Evolutionary conservation across 2,329 filamentous ascomycete species (phyloP), one percentile per base, ranked within the genome.

Genomic region (Talaromyces sp.): DNA sequence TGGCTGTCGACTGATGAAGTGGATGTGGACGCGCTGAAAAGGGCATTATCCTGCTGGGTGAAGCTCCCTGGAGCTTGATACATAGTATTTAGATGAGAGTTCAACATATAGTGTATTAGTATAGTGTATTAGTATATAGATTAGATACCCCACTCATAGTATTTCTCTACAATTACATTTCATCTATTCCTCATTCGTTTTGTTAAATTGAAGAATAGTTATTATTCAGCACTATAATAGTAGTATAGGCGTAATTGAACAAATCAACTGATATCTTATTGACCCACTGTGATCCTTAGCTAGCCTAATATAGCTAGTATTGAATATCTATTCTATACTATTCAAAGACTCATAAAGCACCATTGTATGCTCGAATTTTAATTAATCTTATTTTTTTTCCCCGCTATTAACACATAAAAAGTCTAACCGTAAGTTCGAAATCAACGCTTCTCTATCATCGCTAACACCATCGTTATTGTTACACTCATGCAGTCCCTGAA

Each of bases 1-100:
- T 75, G 71, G 73, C 67, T 65, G 81, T 6, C 84, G 81, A 81
- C 84, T 84, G 66, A 73, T 84, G 53, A 58, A 13, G 41, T 27
- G 8, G 52, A 58, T 27, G n/a, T 52, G 10, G 51, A 61, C 4
- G 55, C 50, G 27, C 35, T 53, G 32, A 41, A 51, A 35, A 27
- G 41, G 55, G 51, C 35, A 6, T 11, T 61, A 31, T 52, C 57
- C 31, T 50, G 38, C 24, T 61, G 59, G 59, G 24, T 52, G 24
- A 52, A 13, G 13, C 13, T 52, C 17, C 27, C 43, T 24, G 19
- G 10, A 24, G 21, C n/a, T 21, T 21, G 43, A 46, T 21, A 21
- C 19, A 4, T 19, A 11, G 8, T 24, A 24, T 46, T 6, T 21
- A 24, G 9, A 46, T 46, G n/a, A 11, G n/a, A 41, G 35, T 41